Conservation (phyloP, 805 yeast species). For the Lipomyces sp. region DNA sequence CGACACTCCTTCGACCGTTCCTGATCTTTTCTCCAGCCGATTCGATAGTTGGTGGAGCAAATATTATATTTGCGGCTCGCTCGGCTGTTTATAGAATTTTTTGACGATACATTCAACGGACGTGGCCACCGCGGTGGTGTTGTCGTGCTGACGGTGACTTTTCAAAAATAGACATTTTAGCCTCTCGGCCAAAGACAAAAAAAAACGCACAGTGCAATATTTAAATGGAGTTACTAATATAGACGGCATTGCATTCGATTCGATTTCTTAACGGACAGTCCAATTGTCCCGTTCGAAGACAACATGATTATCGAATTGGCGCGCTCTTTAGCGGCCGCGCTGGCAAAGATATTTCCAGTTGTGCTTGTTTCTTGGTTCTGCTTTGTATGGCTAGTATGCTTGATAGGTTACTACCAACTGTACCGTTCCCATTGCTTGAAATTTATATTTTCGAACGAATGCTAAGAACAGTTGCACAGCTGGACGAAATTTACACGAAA, state of each 20-base stretch:
- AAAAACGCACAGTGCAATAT: background rate
- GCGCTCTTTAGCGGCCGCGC: conserved; percentile 1
- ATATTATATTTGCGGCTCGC: background rate
- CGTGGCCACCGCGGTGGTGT: background rate
- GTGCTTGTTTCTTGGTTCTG: conserved; percentile 33
- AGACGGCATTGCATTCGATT: background rate
- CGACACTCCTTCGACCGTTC: background rate
- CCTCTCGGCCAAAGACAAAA: too few species aligned
- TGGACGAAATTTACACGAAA: conserved; percentile 22
- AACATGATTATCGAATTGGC: conserved; percentile 2
- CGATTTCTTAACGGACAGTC: background rate
- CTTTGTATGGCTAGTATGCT: conserved; percentile 24
- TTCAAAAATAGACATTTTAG: background rate
- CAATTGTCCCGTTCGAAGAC: background rate
- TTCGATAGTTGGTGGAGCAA: background rate
- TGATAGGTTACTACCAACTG: conserved; percentile 33
- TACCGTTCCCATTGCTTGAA: conserved; percentile 5
- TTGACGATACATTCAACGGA: background rate
- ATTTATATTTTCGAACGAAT: background rate
- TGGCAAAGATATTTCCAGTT: conserved; percentile 7
- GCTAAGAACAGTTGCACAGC: conserved; percentile 13
- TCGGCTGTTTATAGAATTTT: background rate
- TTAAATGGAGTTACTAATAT: background rate
- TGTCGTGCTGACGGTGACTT: background rate
- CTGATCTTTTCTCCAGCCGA: background rate